A percentile compares a stretch with the other conserved stretches of the same genome.
Evolutionary conservation across 768 basidiomycete species (phyloP).

Genomic region (Boletellus emodensis): DNA sequence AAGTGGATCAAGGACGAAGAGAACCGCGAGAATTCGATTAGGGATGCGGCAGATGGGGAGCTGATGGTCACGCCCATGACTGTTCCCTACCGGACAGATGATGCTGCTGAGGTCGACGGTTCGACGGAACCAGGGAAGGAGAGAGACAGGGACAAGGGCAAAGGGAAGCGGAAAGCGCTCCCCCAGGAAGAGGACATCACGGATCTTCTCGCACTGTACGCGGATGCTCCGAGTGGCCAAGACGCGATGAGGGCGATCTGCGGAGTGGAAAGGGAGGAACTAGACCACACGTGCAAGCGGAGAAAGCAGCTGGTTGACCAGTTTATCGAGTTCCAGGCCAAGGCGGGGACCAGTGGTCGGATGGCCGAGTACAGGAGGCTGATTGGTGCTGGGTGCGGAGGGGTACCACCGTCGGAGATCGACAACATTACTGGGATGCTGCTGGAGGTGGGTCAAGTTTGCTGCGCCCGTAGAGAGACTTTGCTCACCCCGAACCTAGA

Average conservation of each 20-base stretch:
- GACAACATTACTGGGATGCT: slow-evolving; percentile 83
- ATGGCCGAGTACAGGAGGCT: slow-evolving; percentile 88
- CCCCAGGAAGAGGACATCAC: slow-evolving; percentile 54
- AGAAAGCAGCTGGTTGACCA: slow-evolving; percentile 71
- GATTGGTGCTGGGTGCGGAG: slow-evolving; percentile 88
- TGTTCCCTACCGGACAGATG: slow-evolving; percentile 44
- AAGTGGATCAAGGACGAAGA: slow-evolving; percentile 90
- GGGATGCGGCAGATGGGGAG: slow-evolving; percentile 58
- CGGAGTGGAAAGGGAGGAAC: slow-evolving; percentile 58
- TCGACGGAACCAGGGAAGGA: slow-evolving; percentile 33
- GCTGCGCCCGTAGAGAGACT: neutral
- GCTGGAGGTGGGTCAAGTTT: slow-evolving; percentile 58
- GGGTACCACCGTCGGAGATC: slow-evolving; percentile 80
- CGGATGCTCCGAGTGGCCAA: slow-evolving; percentile 53
- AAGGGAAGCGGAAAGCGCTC: slow-evolving; percentile 51
- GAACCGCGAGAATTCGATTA: slow-evolving; percentile 63
- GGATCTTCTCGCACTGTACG: slow-evolving; percentile 58
- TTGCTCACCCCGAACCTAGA: slow-evolving; percentile 39
- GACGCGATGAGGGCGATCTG: slow-evolving; percentile 53
- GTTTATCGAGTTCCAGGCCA: slow-evolving; percentile 77
- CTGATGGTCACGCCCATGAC: slow-evolving; percentile 45
- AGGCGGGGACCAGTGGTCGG: slow-evolving; percentile 83
- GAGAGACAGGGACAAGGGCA: slow-evolving; percentile 46
- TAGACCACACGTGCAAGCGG: slow-evolving; percentile 61
- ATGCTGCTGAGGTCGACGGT: slow-evolving; percentile 40